Percentiles rank a stretch among this genome's conserved stretches.
phyloP scores from a whole-genome alignment of 2,329 filamentous ascomycete genomes.

The Stemphylium beticola region DNA sequence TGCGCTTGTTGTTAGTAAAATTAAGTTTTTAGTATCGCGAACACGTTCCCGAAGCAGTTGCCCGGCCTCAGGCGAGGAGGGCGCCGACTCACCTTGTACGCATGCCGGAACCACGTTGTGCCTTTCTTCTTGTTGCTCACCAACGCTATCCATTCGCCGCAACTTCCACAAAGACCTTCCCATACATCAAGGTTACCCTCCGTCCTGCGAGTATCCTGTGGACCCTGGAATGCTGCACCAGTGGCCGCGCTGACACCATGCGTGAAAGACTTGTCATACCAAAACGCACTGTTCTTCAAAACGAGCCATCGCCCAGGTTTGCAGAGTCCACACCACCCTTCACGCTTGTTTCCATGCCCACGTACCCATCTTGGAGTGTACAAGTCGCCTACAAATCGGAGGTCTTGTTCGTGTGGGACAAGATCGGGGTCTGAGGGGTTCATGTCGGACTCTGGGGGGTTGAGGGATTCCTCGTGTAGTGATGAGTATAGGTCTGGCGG shows the following conservation, averaged over 20 bases:
- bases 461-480: conserved; percentile 73
- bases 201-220: conserved; percentile 75
- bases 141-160: conserved; percentile 79
- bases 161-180: conserved; percentile 79
- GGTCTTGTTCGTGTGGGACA: conserved; percentile 74
- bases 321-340: conserved; percentile 89
- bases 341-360: conserved; percentile 84
- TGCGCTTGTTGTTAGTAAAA: conserved; percentile 34
- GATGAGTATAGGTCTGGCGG: conserved; percentile 79
- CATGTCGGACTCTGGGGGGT: conserved; percentile 81
- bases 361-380: conserved; percentile 86
- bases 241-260: conserved; percentile 86
- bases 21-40: conserved; percentile 17
- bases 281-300: conserved; percentile 88
- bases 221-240: conserved; percentile 77
- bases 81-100: conserved; percentile 71
- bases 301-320: conserved; percentile 86
- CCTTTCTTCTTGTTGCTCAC: conserved; percentile 90
- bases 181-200: conserved; percentile 82
- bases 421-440: conserved; percentile 77
- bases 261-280: conserved; percentile 92
- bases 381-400: conserved; percentile 79
- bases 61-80: conserved; percentile 8
- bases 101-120: conserved; percentile 90
- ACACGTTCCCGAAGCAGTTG: conserved; percentile 4